Evolutionary conservation across 2,329 filamentous ascomycete species (phyloP).

Genomic region (Geosmithia morbida): DNA sequence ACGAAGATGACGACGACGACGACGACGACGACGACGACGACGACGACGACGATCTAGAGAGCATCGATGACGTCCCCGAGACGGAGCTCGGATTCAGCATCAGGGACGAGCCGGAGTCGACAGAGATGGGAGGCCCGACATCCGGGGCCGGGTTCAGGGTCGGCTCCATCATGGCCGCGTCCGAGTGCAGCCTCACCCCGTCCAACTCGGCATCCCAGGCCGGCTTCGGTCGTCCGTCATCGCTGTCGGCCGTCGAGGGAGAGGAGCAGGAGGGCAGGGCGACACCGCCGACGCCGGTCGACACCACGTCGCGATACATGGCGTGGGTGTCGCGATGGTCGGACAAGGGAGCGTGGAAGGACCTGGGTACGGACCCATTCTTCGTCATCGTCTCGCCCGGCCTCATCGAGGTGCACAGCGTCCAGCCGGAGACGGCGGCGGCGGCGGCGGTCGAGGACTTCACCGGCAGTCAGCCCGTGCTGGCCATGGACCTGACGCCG

Average conservation of each 20-base stretch:
- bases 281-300: constrained; percentile 19
- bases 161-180: constrained; percentile 16
- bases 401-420: constrained; percentile 40
- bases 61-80: constrained; percentile 39
- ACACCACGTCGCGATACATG: constrained; percentile 23
- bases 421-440: constrained; percentile 8
- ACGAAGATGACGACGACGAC: constrained; percentile 24
- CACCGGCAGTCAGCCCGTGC: constrained; percentile 28
- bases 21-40: constrained; percentile 23
- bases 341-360: constrained; percentile 45
- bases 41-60: constrained; percentile 37
- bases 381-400: constrained; percentile 43
- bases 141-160: constrained; percentile 21
- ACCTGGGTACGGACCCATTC: constrained; percentile 35
- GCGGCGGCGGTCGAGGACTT: not conserved
- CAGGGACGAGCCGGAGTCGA: constrained; percentile 8
- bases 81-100: constrained; percentile 45
- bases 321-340: constrained; percentile 49
- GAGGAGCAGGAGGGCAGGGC: constrained; percentile 4
- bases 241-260: too few species aligned
- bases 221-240: constrained; percentile 15
- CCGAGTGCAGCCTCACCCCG: constrained; percentile 53
- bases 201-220: constrained; percentile 74
- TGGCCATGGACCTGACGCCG: constrained; percentile 77
- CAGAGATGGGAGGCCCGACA: too few species aligned